phyloP scores from a whole-genome alignment of 768 basidiomycete genomes.

The Termitomyces sp. region DNA sequence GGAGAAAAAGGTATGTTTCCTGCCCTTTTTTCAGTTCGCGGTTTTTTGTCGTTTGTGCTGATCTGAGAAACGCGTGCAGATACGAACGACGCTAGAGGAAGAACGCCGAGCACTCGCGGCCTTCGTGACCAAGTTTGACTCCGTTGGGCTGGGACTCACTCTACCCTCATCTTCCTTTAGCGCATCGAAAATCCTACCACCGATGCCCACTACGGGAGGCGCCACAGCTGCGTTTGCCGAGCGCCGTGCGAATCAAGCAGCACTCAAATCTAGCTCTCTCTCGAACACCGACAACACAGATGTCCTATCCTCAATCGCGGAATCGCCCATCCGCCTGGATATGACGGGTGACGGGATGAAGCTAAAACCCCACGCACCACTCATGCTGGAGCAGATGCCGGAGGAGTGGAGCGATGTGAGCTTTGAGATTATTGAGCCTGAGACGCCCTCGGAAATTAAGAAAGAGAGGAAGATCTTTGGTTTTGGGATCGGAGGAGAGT shows the following conservation, averaged over 20 bases:
- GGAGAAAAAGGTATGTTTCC: constrained; percentile 60
- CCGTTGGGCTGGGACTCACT: constrained; percentile 53
- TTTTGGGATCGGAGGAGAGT: constrained; percentile 7
- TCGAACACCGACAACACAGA: constrained; percentile 8
- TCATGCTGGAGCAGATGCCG: constrained; percentile 57
- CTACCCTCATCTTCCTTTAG: constrained; percentile 21
- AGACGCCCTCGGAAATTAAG: constrained; percentile 6
- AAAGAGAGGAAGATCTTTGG: constrained; percentile 15
- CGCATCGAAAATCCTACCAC: constrained; percentile 42
- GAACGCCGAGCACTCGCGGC: constrained; percentile 76
- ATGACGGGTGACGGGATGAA: constrained; percentile 18
- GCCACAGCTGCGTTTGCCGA: constrained; percentile 49
- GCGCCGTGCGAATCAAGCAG: constrained; percentile 33
- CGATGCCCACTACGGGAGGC: constrained; percentile 52
- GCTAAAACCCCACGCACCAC: constrained; percentile 38
- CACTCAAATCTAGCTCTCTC: constrained; percentile 21
- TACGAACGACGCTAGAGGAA: constrained; percentile 65
- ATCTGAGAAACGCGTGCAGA: constrained; percentile 31
- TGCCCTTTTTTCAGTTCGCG: background rate
- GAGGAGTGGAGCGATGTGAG: constrained; percentile 56
- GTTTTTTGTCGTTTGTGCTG: background rate
- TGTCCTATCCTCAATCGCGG: constrained; percentile 12
- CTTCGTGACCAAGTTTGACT: constrained; percentile 82
- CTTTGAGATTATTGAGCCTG: constrained; percentile 41
- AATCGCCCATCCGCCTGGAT: constrained; percentile 55